Percentiles rank a stretch among this genome's conserved stretches.
Conservation (phyloP, 805 yeast species). For the Sugiyamaella marilandica region DNA sequence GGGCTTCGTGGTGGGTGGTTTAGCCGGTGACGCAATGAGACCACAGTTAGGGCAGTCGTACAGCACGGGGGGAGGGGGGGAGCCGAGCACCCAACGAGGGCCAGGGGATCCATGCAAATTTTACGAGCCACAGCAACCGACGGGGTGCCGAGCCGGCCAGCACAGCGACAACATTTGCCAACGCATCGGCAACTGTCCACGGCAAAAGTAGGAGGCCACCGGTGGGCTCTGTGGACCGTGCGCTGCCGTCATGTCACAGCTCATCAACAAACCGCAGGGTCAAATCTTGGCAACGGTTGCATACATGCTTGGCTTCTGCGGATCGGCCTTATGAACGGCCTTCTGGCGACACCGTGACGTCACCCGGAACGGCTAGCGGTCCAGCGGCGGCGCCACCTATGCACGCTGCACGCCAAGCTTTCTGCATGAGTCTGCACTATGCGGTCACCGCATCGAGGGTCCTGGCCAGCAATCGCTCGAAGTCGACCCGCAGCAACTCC, state of each 20-base stretch:
- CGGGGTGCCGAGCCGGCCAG: too few species aligned
- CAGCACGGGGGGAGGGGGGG: constrained; percentile 2
- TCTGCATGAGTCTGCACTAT: not conserved
- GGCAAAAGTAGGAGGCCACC: too few species aligned
- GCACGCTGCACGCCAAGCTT: constrained; percentile 3
- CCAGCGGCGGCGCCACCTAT: not conserved
- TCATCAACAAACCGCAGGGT: too few species aligned
- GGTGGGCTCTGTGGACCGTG: too few species aligned
- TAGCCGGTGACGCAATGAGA: constrained; percentile 3
- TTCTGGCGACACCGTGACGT: not conserved
- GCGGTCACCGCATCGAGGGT: not conserved
- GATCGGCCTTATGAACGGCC: not conserved
- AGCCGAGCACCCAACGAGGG: too few species aligned
- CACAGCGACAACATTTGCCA: too few species aligned
- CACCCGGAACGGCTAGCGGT: constrained; percentile 1
- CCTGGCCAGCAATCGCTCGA: constrained; percentile 1
- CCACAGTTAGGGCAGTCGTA: constrained; percentile 3
- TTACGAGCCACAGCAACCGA: too few species aligned
- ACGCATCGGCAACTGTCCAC: too few species aligned
- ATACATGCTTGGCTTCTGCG: not conserved
- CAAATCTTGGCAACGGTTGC: constrained; percentile 3
- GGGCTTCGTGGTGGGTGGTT: not conserved
- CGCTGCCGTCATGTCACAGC: too few species aligned
- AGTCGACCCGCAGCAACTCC: not conserved
- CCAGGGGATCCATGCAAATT: too few species aligned